These are phyloP conservation scores for Carex kokanica DNA, from an alignment of 176 grass and related monocot genomes.

Conservation along the genomic window DNA sequence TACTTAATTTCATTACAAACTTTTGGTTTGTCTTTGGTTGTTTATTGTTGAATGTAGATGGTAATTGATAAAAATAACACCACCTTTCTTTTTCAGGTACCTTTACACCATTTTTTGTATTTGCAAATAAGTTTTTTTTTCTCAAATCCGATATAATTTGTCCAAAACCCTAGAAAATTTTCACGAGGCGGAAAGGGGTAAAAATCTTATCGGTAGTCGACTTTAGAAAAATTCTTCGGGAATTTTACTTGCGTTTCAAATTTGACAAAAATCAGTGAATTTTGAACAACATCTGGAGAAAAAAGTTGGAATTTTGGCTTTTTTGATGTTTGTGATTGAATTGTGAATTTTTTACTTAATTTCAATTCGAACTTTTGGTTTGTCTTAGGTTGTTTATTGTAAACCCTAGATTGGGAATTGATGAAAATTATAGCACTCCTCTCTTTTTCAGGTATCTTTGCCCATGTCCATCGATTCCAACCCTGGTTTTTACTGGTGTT, in stretches of 20 bases:
- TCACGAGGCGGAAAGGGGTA: background rate
- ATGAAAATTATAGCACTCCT: background rate
- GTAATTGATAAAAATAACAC: background rate
- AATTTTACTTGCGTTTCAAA: background rate
- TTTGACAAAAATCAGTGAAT: background rate
- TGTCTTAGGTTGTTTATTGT: background rate
- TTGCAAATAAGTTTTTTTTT: too few relatives aligned
- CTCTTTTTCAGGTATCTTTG: background rate
- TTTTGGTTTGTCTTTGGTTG: background rate
- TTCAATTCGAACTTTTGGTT: background rate
- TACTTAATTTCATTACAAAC: background rate
- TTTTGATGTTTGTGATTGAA: background rate
- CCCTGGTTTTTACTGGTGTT: background rate
- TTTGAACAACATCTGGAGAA: background rate
- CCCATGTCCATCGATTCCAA: background rate
- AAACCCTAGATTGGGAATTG: background rate
- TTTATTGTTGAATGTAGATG: background rate
- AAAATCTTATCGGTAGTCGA: background rate
- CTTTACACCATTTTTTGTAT: background rate
- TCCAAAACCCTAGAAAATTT: slow-evolving; percentile 8
- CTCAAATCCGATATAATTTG: background rate
- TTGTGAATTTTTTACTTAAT: background rate
- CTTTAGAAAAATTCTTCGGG: background rate
- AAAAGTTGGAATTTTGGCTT: background rate
- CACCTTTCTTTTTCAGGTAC: background rate